Evolutionary conservation across 2,329 filamentous ascomycete genomes (phyloP).

Genomic region (Penicillium sp.): DNA sequence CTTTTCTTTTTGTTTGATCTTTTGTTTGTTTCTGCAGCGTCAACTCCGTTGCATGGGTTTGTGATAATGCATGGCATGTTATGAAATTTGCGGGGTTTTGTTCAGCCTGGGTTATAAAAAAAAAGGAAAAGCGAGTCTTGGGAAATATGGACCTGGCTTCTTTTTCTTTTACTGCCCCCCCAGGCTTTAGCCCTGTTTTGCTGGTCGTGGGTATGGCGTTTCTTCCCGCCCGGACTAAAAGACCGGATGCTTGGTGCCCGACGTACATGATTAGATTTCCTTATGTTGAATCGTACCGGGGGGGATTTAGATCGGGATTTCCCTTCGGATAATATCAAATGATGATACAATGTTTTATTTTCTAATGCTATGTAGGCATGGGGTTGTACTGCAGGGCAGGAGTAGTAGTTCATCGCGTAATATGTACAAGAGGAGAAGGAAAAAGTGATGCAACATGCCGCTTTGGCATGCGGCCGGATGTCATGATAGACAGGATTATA

Average conservation of each 20-base stretch:
- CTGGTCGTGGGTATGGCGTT: slow-evolving; percentile 38
- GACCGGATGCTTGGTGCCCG: slow-evolving; percentile 32
- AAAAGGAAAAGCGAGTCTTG: neutral
- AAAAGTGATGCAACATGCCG: no score
- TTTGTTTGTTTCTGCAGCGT: slow-evolving; percentile 33
- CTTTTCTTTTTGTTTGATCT: slow-evolving; percentile 32
- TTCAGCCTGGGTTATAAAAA: slow-evolving; percentile 5
- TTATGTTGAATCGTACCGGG: slow-evolving; percentile 29
- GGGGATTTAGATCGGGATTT: slow-evolving; percentile 32
- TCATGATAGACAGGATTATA: no score
- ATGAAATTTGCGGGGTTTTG: slow-evolving; percentile 35
- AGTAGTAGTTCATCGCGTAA: neutral
- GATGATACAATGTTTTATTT: slow-evolving; percentile 25
- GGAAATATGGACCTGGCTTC: neutral
- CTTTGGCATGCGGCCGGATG: no score
- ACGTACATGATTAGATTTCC: slow-evolving; percentile 37
- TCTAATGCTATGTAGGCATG: neutral
- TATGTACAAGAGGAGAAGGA: no score
- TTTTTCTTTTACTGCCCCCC: neutral
- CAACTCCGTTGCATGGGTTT: slow-evolving; percentile 35
- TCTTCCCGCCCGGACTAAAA: slow-evolving; percentile 32
- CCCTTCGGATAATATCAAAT: slow-evolving; percentile 34
- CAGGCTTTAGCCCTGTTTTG: slow-evolving; percentile 27
- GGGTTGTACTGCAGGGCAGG: neutral
- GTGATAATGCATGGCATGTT: slow-evolving; percentile 47